Evolutionary conservation across 805 yeast genomes (phyloP).

Genomic region (Saturnispora besseyi): DNA sequence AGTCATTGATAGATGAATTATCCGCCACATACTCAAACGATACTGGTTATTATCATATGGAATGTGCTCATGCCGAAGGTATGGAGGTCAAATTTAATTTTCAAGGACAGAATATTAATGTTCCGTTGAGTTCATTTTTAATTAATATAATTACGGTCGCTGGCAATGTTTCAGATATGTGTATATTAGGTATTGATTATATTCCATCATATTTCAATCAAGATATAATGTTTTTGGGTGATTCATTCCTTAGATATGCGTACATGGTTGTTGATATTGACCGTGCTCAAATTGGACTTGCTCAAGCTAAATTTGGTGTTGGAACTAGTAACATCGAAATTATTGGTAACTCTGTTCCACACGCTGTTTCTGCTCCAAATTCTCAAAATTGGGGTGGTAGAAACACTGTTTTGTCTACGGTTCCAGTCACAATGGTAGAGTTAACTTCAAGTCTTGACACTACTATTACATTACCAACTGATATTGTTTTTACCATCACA

Average conservation of each 20-base stretch:
- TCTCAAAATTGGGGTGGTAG: no score
- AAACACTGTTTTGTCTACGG: no score
- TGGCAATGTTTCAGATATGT: background rate
- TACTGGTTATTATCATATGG: background rate
- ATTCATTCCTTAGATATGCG: background rate
- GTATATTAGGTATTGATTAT: background rate
- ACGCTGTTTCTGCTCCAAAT: background rate
- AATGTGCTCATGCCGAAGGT: background rate
- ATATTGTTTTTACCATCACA: no score
- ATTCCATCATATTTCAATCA: background rate
- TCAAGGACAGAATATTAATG: background rate
- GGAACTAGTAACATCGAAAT: background rate
- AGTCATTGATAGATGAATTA: background rate
- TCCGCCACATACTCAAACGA: background rate
- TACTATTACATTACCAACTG: no score
- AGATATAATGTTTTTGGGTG: background rate
- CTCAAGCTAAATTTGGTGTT: background rate
- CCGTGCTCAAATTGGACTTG: background rate
- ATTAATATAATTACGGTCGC: background rate
- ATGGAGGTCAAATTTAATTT: background rate
- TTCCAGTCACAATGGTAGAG: no score
- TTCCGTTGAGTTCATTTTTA: background rate
- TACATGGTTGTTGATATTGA: background rate
- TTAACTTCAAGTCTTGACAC: no score
- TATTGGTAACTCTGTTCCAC: background rate